phyloP scores from a whole-genome alignment of 2,329 filamentous ascomycete genomes.

The Nothophaeocryptopus gaeumannii region DNA sequence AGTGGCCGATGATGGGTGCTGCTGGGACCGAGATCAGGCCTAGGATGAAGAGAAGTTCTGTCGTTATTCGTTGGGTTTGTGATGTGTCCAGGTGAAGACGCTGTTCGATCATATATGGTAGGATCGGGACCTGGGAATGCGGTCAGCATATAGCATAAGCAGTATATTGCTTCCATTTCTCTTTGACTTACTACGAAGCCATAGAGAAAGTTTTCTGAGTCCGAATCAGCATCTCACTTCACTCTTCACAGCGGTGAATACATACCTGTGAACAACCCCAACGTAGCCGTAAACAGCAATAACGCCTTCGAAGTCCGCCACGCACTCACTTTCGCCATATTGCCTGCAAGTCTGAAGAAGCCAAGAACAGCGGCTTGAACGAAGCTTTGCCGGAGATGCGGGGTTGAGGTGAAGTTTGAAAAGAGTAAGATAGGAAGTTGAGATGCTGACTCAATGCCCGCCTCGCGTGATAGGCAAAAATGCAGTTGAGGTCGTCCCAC shows the following conservation, averaged over 20 bases:
- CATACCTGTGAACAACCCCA: slow-evolving; percentile 21
- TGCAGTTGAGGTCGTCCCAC: too few species aligned
- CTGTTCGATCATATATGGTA: slow-evolving; percentile 21
- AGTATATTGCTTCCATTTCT: too few species aligned
- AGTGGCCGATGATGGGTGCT: slow-evolving; percentile 20
- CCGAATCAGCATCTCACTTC: background rate
- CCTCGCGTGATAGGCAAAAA: too few species aligned
- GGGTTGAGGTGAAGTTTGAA: too few species aligned
- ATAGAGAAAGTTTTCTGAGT: slow-evolving; percentile 22
- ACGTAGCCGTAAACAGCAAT: slow-evolving; percentile 17
- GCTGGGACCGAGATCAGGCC: slow-evolving; percentile 45
- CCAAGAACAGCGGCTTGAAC: too few species aligned
- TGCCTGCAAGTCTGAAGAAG: too few species aligned
- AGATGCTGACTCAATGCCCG: too few species aligned
- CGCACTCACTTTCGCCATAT: background rate
- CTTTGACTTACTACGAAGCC: slow-evolving; percentile 7
- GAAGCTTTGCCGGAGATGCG: too few species aligned
- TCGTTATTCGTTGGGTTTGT: slow-evolving; percentile 17
- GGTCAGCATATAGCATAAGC: too few species aligned
- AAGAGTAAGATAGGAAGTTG: too few species aligned
- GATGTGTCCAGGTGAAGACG: slow-evolving; percentile 12
- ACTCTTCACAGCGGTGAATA: background rate
- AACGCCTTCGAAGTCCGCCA: slow-evolving; percentile 19
- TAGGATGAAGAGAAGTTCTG: slow-evolving; percentile 28
- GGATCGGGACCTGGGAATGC: slow-evolving; percentile 11